These are phyloP conservation scores for Hypoxylon rubiginosum DNA, from an alignment of 2,329 filamentous ascomycete species.

Conservation along the genomic window DNA sequence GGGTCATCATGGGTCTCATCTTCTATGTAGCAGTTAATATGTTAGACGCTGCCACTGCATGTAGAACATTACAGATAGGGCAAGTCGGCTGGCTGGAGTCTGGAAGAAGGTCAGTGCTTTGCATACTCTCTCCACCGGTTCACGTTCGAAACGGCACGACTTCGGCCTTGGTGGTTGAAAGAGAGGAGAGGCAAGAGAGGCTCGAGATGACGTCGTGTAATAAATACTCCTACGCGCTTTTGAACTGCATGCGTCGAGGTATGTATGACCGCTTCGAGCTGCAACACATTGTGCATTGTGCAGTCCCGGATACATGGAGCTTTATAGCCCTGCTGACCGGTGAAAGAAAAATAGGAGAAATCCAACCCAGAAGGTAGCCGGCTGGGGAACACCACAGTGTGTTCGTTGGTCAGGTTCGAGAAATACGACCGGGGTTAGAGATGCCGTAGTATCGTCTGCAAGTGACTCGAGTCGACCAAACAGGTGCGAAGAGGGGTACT, in stretches of 20 bases:
- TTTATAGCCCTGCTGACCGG: slow-evolving; percentile 5
- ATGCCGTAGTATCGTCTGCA: slow-evolving; percentile 33
- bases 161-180: slow-evolving; percentile 30
- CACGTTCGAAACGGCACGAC: slow-evolving; percentile 25
- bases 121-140: slow-evolving; percentile 37
- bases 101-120: slow-evolving; percentile 34
- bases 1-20: slow-evolving; percentile 29
- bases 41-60: slow-evolving; percentile 16
- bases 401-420: slow-evolving; percentile 17
- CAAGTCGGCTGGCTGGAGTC: slow-evolving; percentile 12
- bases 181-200: slow-evolving; percentile 4
- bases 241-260: slow-evolving; percentile 7
- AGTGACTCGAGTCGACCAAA: slow-evolving; percentile 36
- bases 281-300: slow-evolving; percentile 15
- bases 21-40: slow-evolving; percentile 20
- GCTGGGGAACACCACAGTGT: not conserved
- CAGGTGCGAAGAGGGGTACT: slow-evolving; percentile 20
- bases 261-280: slow-evolving; percentile 5
- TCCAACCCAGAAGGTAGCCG: slow-evolving; percentile 5
- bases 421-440: slow-evolving; percentile 17
- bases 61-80: slow-evolving; percentile 24
- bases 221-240: slow-evolving; percentile 1
- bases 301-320: slow-evolving; percentile 9
- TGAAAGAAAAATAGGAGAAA: slow-evolving; percentile 11
- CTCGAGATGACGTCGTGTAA: slow-evolving; percentile 23